These are phyloP conservation scores for Trichocladium antarcticum DNA, from an alignment of 495 filamentous ascomycete species.

Conservation along the genomic window DNA sequence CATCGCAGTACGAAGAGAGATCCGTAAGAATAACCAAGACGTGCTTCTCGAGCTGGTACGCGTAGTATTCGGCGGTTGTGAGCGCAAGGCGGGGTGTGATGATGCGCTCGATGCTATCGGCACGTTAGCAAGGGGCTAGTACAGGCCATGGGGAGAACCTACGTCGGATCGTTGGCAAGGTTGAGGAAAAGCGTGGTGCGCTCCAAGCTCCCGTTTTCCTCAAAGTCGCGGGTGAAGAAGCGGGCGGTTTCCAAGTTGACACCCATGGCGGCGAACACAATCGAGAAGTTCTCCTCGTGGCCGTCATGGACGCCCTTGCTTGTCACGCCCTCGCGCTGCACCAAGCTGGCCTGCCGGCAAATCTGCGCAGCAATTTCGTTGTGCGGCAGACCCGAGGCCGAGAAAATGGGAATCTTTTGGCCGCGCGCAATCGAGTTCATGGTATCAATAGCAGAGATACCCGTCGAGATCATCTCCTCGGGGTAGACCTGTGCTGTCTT, in stretches of 20 bases:
- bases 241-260: slow-evolving; percentile 98
- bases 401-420: slow-evolving; percentile 99
- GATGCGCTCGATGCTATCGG: slow-evolving; percentile 86
- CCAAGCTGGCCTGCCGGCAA: slow-evolving; percentile 88
- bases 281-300: slow-evolving; percentile 98
- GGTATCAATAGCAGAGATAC: slow-evolving; percentile 98
- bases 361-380: slow-evolving; percentile 99
- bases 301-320: slow-evolving; percentile 94
- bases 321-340: slow-evolving; percentile 59
- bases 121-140: slow-evolving; percentile 19
- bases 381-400: slow-evolving; percentile 92
- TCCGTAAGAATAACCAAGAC: slow-evolving; percentile 97
- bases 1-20: slow-evolving; percentile 95
- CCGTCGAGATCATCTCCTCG: slow-evolving; percentile 99
- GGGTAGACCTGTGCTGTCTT: slow-evolving; percentile 65
- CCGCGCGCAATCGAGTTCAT: slow-evolving; percentile 99
- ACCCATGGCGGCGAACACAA: slow-evolving; percentile 99
- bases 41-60: slow-evolving; percentile 99
- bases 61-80: slow-evolving; percentile 99
- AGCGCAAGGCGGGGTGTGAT: slow-evolving; percentile 97
- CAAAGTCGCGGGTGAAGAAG: slow-evolving; percentile 98
- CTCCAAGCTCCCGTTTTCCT: slow-evolving; percentile 98
- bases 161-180: slow-evolving; percentile 98
- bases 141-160: slow-evolving; percentile 24
- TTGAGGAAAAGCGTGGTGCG: slow-evolving; percentile 96